Conservation (phyloP, 345 rosid species). For the Syzygium grande region DNA sequence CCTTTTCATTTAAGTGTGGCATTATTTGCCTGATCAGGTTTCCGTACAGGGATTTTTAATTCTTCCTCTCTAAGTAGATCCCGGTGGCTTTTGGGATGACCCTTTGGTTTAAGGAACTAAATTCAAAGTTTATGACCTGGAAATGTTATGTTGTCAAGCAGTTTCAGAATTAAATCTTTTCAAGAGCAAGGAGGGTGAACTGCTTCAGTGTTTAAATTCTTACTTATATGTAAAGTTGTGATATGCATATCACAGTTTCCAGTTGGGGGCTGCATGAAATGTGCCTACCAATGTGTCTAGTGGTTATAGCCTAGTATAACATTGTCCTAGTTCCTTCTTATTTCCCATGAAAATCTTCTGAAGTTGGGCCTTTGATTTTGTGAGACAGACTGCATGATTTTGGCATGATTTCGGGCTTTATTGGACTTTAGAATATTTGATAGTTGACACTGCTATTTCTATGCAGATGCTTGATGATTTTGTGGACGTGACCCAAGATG, state of each 20-base stretch:
- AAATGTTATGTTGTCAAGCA: neutral
- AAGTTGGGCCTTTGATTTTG: neutral
- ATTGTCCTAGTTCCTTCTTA: neutral
- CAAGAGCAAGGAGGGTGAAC: neutral
- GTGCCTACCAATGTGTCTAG: neutral
- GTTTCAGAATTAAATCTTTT: neutral
- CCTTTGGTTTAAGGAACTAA: neutral
- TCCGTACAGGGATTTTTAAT: neutral
- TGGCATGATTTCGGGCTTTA: neutral
- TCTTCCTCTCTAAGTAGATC: neutral
- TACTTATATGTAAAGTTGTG: neutral
- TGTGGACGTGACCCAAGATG: conserved; percentile 94
- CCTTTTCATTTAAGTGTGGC: neutral
- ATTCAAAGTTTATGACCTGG: neutral
- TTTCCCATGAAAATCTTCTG: neutral
- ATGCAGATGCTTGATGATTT: conserved; percentile 98
- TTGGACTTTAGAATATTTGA: neutral
- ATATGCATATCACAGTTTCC: neutral
- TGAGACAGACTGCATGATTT: neutral
- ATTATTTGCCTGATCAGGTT: neutral
- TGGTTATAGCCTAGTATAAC: neutral
- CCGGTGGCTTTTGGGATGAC: neutral
- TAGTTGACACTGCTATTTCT: neutral
- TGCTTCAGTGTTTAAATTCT: neutral
- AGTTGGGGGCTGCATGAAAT: neutral